These are phyloP conservation scores for Neonectria faginata DNA, from an alignment of 2,329 filamentous ascomycete genomes.

Conservation along the genomic window DNA sequence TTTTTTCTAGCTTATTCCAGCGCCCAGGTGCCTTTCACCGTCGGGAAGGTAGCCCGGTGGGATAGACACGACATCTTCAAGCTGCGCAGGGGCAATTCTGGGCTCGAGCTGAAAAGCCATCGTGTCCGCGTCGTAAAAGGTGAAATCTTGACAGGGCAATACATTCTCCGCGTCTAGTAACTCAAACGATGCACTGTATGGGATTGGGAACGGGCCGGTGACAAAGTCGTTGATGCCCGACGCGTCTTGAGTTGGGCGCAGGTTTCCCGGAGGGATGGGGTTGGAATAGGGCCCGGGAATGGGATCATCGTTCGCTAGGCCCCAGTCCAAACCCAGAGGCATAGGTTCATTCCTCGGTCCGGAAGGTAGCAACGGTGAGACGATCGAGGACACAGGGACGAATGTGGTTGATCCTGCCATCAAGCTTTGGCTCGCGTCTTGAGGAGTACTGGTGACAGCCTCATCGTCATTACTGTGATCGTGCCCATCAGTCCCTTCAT, in stretches of 20 bases:
- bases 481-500: not conserved
- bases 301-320: not conserved
- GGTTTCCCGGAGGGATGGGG: not conserved
- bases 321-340: not conserved
- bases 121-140: not conserved
- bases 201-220: not conserved
- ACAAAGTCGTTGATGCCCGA: not conserved
- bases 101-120: not conserved
- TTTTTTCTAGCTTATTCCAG: not conserved
- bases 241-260: not conserved
- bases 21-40: not conserved
- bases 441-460: not conserved
- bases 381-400: not conserved
- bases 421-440: not conserved
- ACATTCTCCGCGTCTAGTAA: not conserved
- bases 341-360: not conserved
- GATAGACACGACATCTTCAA: not conserved
- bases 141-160: not conserved
- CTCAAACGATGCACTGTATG: not conserved
- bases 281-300: not conserved
- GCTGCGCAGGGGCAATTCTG: not conserved
- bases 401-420: not conserved
- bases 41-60: not conserved
- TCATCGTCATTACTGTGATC: constrained; percentile 1
- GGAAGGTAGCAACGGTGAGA: not conserved